These are phyloP conservation scores for Hansenula lynferdii DNA, from an alignment of 1,139 yeast species.

Conservation along the genomic window DNA sequence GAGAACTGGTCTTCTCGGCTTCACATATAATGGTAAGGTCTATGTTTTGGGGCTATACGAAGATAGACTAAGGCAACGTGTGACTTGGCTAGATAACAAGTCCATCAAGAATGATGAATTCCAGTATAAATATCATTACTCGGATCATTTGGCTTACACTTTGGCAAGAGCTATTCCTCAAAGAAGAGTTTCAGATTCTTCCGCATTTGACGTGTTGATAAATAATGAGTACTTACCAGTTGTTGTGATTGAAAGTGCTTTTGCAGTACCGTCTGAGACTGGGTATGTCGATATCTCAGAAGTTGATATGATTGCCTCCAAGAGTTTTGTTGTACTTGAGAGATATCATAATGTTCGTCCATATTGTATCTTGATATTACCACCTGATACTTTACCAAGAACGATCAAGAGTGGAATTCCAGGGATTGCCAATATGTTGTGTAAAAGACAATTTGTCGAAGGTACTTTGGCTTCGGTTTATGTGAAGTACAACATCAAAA, in stretches of 20 bases:
- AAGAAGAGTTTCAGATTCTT: constrained; percentile 80
- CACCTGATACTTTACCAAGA: constrained; percentile 80
- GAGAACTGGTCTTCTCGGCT: constrained; percentile 88
- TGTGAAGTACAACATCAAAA: constrained; percentile 72
- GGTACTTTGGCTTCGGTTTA: constrained; percentile 74
- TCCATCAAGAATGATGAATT: constrained; percentile 13
- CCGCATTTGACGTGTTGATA: constrained; percentile 83
- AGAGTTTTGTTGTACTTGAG: constrained; percentile 64
- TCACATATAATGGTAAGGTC: constrained; percentile 79
- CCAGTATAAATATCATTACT: constrained; percentile 63
- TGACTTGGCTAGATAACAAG: constrained; percentile 57
- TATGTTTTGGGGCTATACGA: constrained; percentile 88
- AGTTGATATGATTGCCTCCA: constrained; percentile 69
- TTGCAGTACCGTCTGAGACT: constrained; percentile 40
- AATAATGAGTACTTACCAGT: constrained; percentile 86
- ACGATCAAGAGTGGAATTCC: constrained; percentile 78
- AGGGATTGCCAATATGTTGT: constrained; percentile 91
- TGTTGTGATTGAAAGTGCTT: constrained; percentile 80
- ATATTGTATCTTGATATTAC: constrained; percentile 77
- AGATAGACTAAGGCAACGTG: constrained; percentile 79
- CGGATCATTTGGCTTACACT: constrained; percentile 68
- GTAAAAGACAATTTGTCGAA: constrained; percentile 73
- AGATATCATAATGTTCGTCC: constrained; percentile 72
- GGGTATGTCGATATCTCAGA: constrained; percentile 46
- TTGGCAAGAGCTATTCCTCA: constrained; percentile 65